A percentile compares a stretch with the other conserved stretches of the same genome.
These are phyloP conservation scores for Linum lewisii DNA, from an alignment of 345 rosid species.

Conservation along the genomic window DNA sequence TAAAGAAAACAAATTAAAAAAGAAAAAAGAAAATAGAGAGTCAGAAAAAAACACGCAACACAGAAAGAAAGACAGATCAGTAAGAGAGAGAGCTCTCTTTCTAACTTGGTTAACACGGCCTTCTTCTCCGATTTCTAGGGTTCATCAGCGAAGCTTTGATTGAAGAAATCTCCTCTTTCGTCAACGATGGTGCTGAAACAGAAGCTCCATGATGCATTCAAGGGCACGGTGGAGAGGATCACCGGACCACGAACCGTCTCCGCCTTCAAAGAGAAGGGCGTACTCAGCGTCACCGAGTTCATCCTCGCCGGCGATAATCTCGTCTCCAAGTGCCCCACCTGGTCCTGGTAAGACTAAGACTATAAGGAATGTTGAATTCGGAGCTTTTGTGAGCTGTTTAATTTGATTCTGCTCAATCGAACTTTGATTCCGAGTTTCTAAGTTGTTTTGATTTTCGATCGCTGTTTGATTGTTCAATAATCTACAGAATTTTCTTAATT, in stretches of 20 bases:
- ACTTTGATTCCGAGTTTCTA: neutral
- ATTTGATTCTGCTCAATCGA: neutral
- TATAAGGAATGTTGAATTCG: no score
- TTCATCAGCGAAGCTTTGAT: neutral
- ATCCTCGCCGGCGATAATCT: slow-evolving; percentile 91
- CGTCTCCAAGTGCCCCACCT: slow-evolving; percentile 96
- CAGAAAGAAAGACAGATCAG: no score
- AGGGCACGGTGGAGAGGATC: slow-evolving; percentile 88
- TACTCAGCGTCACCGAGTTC: slow-evolving; percentile 88
- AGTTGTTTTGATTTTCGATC: neutral
- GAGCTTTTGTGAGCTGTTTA: neutral
- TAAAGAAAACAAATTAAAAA: no score
- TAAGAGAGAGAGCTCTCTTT: no score
- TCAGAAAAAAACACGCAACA: no score
- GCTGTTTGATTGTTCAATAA: neutral
- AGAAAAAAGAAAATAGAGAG: no score
- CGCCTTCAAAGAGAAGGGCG: slow-evolving; percentile 97
- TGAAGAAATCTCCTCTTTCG: neutral
- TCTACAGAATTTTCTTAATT: no score
- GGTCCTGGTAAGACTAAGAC: slow-evolving; percentile 99
- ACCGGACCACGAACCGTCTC: slow-evolving; percentile 90
- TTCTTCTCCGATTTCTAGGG: slow-evolving; percentile 12
- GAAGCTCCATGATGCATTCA: slow-evolving; percentile 78
- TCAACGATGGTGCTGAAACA: slow-evolving; percentile 52
- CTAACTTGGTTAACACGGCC: neutral